Base-by-base conservation (phyloP, 495 filamentous ascomycete species). In the Rhizodiscina lignyota region DNA sequence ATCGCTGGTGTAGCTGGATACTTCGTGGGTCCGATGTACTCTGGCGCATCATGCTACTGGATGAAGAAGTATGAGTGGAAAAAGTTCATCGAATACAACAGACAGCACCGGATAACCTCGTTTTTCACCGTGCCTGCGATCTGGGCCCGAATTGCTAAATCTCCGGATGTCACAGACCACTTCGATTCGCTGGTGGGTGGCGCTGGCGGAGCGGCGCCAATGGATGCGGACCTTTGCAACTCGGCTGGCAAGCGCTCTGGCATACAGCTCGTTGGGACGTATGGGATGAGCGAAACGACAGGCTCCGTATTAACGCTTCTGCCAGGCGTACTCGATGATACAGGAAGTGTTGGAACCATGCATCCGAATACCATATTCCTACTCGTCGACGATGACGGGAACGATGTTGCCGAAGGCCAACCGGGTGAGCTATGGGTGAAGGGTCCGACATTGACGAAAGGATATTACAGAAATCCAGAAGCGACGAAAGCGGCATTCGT, bases 101-200 rank as follows among this genome's bases (percentile, higher is more conserved):
- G 54, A 36, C 49, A 55, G 21, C 55, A 63, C 43, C 44, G 49
- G 8, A 56, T 68, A 27, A 68, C 67, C 1, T 44, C 36, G 32
- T 61, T 72, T 36, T 62, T 66, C 33, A 55, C 58, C 13, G 66
- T 70, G 1, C 66, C 67, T 12, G 63, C 66, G 1, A 62, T 70
- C 29, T 67, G 49, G 39, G 45, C 68, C 16, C 44, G 60, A 13
- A 66, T 70, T 30, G 58, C 61, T 3, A 67, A 65, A 34, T 49
- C 41, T 24, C 61, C 64, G 5, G 36, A 48, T 12, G 66, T 70
- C n/a, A 66, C 57, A 13, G 60, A 66, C 32, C 61, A 67, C 29
- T 59, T 67, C 24, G 45, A 45, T 4, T 32, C 23, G 3, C 28
- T 51, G 8, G 24, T 45, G 24, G n/a, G 34, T 20, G 42, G 37